These are phyloP conservation scores for Psidium guajava DNA, from an alignment of 345 rosid genomes.

Conservation along the genomic window DNA sequence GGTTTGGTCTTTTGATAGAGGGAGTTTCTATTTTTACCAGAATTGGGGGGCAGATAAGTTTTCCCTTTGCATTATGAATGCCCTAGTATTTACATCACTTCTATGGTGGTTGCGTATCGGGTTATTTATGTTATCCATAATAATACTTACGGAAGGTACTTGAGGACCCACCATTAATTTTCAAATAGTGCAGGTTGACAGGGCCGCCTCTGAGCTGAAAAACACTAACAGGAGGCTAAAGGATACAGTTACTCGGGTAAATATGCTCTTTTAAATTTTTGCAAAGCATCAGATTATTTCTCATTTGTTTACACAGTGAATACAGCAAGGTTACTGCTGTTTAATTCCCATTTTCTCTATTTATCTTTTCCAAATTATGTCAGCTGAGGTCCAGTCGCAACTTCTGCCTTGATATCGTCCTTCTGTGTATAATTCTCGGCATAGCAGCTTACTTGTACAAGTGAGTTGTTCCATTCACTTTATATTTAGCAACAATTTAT, in stretches of 20 bases:
- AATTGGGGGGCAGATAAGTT: background rate
- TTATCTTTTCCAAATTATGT: background rate
- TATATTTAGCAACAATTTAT: background rate
- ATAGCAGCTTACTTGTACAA: constrained; percentile 90
- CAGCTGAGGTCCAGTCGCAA: constrained; percentile 87
- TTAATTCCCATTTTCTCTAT: background rate
- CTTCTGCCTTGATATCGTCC: constrained; percentile 83
- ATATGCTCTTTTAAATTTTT: background rate
- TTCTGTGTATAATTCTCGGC: constrained; percentile 63
- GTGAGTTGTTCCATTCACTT: constrained; percentile 22
- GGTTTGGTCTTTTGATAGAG: background rate
- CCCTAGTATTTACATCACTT: background rate
- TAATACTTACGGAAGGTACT: background rate
- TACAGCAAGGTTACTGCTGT: background rate
- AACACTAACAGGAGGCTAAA: constrained; percentile 78
- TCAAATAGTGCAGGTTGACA: constrained; percentile 49
- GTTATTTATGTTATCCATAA: background rate
- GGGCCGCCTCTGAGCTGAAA: constrained; percentile 66
- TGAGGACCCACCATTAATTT: background rate
- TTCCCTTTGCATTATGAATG: background rate
- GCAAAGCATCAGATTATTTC: background rate
- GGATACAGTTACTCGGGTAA: constrained; percentile 70
- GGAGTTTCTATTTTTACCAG: background rate
- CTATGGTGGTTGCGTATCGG: background rate
- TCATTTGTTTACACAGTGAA: background rate